These are phyloP conservation scores for Cavenderia fasciculata DNA, from an alignment of 78 protist species.

Conservation along the genomic window DNA sequence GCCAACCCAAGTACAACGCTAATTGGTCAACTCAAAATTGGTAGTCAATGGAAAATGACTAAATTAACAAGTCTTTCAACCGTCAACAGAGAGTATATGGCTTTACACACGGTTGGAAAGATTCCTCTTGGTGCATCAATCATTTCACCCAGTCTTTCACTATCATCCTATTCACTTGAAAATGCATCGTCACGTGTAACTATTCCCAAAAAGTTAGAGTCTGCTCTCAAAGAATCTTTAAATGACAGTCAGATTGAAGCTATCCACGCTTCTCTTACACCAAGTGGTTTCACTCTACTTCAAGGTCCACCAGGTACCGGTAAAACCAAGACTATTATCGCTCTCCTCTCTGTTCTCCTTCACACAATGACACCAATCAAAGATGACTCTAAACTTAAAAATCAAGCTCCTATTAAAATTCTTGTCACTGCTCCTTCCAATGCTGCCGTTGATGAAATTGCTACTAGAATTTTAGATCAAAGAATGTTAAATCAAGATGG, in stretches of 20 bases:
- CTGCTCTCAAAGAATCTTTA: neutral
- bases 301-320: slow-evolving; percentile 92
- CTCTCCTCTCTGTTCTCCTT: slow-evolving; percentile 55
- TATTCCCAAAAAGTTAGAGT: neutral
- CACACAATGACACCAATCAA: neutral
- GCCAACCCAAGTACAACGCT: neutral
- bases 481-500: slow-evolving; percentile 20
- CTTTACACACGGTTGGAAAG: slow-evolving; percentile 41
- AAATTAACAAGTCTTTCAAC: slow-evolving; percentile 44
- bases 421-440: slow-evolving; percentile 92
- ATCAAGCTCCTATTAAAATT: slow-evolving; percentile 9
- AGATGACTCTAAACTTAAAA: neutral
- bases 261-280: neutral
- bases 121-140: slow-evolving; percentile 28
- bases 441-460: slow-evolving; percentile 91
- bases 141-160: slow-evolving; percentile 13
- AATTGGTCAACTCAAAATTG: neutral
- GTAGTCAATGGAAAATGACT: slow-evolving; percentile 17
- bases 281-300: slow-evolving; percentile 60
- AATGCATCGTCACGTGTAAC: neutral
- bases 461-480: slow-evolving; percentile 39
- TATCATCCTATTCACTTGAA: neutral
- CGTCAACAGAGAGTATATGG: slow-evolving; percentile 55
- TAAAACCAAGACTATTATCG: slow-evolving; percentile 84
- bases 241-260: slow-evolving; percentile 66